Conservation (phyloP, 805 yeast genomes). For the Priceomyces carsonii region DNA sequence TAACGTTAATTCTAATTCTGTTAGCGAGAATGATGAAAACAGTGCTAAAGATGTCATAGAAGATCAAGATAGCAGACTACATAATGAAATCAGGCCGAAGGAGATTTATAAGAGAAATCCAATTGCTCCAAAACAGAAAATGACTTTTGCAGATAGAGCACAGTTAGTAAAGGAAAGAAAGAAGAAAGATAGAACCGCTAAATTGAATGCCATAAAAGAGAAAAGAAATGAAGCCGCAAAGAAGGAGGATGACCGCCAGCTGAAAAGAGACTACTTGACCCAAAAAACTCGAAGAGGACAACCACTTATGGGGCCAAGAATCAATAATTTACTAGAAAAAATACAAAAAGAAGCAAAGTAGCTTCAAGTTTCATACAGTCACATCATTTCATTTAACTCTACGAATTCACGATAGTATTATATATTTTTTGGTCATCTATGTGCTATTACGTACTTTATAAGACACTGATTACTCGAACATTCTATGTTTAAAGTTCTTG, state of each 20-base stretch:
- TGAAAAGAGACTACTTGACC: conserved; percentile 40
- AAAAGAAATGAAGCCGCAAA: conserved; percentile 33
- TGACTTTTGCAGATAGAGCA: conserved; percentile 47
- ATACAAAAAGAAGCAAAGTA: conserved; percentile 66
- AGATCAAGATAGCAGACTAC: no score
- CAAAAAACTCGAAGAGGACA: conserved; percentile 75
- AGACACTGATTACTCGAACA: not conserved
- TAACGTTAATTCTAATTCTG: no score
- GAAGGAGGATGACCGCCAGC: conserved; percentile 41
- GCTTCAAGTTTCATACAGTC: no score
- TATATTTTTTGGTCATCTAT: not conserved
- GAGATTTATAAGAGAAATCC: no score
- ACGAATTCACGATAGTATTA: not conserved
- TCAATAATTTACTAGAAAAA: conserved; percentile 73
- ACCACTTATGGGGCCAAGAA: conserved; percentile 89
- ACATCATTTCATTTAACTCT: not conserved
- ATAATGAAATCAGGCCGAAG: no score
- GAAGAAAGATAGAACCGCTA: conserved; percentile 38
- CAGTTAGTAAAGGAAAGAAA: conserved; percentile 49
- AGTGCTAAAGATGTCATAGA: no score
- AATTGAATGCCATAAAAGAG: conserved; percentile 40
- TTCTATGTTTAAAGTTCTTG: conserved; percentile 11
- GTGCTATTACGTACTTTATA: not conserved
- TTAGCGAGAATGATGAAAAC: no score
- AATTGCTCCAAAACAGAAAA: conserved; percentile 26